Percentiles rank a stretch among this genome's conserved stretches.
Evolutionary conservation across 1,139 yeast species (phyloP).

Genomic region (Keqinozyma sinolaborantium): DNA sequence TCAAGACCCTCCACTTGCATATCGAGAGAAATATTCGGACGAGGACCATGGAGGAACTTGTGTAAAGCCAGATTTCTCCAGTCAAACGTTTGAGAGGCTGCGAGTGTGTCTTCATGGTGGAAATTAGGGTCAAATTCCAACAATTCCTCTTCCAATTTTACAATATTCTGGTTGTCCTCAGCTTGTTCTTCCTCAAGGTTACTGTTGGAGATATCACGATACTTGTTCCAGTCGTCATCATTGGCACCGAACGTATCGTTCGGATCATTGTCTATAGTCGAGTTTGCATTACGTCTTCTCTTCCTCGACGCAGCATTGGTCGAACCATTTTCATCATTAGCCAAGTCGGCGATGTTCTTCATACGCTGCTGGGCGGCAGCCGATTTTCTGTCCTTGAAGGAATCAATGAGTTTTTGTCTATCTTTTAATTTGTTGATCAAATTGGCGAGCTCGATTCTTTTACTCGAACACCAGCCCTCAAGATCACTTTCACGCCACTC

Average conservation of each 20-base stretch:
- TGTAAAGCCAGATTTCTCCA: slow-evolving; percentile 83
- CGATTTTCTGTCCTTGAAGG: slow-evolving; percentile 84
- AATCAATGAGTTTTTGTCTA: slow-evolving; percentile 66
- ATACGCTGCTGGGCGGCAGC: slow-evolving; percentile 89
- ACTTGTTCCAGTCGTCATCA: slow-evolving; percentile 94
- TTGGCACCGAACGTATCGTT: slow-evolving; percentile 94
- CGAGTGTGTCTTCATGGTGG: slow-evolving; percentile 76
- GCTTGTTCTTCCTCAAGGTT: slow-evolving; percentile 74
- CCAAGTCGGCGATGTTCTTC: slow-evolving; percentile 87
- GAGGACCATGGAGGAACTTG: slow-evolving; percentile 85
- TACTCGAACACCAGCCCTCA: slow-evolving; percentile 73
- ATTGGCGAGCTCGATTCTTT: slow-evolving; percentile 57
- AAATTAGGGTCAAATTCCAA: slow-evolving; percentile 81
- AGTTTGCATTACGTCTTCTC: slow-evolving; percentile 52
- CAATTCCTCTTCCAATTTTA: slow-evolving; percentile 68
- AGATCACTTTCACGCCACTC: slow-evolving; percentile 78
- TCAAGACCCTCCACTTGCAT: slow-evolving; percentile 43
- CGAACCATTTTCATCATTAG: slow-evolving; percentile 60
- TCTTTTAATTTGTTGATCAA: slow-evolving; percentile 62
- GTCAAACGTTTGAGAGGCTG: slow-evolving; percentile 71
- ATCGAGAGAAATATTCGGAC: slow-evolving; percentile 48
- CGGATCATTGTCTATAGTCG: slow-evolving; percentile 84
- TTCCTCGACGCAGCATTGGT: slow-evolving; percentile 36
- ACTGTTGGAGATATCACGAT: slow-evolving; percentile 75
- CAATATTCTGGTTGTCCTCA: slow-evolving; percentile 59